These are phyloP conservation scores for Termitomyces titanicus DNA, from an alignment of 768 basidiomycete species.

Conservation along the genomic window DNA sequence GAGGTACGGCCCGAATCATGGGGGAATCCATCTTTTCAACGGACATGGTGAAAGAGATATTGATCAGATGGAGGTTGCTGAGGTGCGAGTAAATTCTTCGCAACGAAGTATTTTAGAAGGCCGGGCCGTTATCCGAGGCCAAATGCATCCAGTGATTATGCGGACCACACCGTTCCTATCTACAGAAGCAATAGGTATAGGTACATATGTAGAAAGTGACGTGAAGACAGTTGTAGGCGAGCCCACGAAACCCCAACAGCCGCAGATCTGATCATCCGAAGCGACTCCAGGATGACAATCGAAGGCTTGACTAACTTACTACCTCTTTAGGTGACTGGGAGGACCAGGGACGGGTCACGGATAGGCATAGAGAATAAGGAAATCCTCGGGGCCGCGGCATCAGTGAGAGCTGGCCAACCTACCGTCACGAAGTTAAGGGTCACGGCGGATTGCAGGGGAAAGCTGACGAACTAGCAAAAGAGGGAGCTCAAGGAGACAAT, in stretches of 20 bases:
- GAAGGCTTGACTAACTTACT: slow-evolving; percentile 20
- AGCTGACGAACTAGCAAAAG: slow-evolving; percentile 17
- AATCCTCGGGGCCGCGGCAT: slow-evolving; percentile 4
- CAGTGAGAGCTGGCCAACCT: slow-evolving; percentile 11
- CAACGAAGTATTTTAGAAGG: background rate
- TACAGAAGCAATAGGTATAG: no score
- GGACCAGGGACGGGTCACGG: slow-evolving; percentile 25
- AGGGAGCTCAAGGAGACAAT: background rate
- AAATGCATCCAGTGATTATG: background rate
- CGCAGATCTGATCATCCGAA: slow-evolving; percentile 11
- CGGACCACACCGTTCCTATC: no score
- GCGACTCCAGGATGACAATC: slow-evolving; percentile 21
- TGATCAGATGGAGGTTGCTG: background rate
- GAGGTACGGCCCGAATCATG: slow-evolving; percentile 39
- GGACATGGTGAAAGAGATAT: slow-evolving; percentile 28
- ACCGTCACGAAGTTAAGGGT: slow-evolving; percentile 24
- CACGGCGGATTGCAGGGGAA: slow-evolving; percentile 18
- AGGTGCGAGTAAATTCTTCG: background rate
- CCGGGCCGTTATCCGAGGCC: background rate
- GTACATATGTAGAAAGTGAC: no score
- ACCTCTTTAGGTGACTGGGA: slow-evolving; percentile 18
- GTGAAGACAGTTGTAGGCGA: no score
- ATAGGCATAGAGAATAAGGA: slow-evolving; percentile 10
- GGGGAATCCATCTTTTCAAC: slow-evolving; percentile 53
- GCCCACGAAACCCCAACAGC: slow-evolving; percentile 3